These are phyloP conservation scores for Dendrobium officinale DNA, from an alignment of 106 monocot genomes.

Conservation along the genomic window DNA sequence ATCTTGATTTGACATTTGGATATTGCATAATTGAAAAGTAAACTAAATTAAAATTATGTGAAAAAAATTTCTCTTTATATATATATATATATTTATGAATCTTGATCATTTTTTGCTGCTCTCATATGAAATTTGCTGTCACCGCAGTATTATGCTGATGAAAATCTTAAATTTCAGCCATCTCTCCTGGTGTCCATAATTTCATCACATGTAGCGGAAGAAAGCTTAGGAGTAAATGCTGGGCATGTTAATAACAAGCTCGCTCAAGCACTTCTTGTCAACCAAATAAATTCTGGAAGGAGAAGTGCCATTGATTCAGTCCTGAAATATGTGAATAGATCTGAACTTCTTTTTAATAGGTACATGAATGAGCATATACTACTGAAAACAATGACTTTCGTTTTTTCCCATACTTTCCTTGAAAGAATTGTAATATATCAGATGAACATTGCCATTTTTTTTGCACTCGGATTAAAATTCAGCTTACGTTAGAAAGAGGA, in stretches of 20 bases:
- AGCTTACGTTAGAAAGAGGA: too few species aligned
- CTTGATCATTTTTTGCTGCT: background rate
- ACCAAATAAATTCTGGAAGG: conserved; percentile 8
- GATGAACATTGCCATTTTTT: too few species aligned
- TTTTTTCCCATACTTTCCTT: too few species aligned
- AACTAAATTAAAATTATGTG: too few species aligned
- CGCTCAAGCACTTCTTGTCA: background rate
- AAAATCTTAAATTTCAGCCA: conserved; percentile 41
- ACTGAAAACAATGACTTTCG: conserved; percentile 1
- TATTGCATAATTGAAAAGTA: too few species aligned
- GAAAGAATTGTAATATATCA: too few species aligned
- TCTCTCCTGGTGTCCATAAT: conserved; percentile 53
- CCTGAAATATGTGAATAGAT: conserved; percentile 32
- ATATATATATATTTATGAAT: background rate
- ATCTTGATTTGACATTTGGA: too few species aligned
- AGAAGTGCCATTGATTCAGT: conserved; percentile 23
- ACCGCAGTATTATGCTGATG: background rate
- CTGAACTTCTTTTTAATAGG: conserved; percentile 38
- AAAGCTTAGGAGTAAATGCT: conserved; percentile 10
- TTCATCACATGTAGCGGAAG: conserved; percentile 11
- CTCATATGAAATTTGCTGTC: background rate
- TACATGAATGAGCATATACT: conserved; percentile 9
- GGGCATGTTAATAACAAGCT: conserved; percentile 8
- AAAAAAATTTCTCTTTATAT: background rate
- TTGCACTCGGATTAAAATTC: too few species aligned